A percentile compares a stretch with the other conserved stretches of the same genome.
These are phyloP conservation scores for Pelargonium australe DNA, from an alignment of 441 rosid species.

Conservation along the genomic window DNA sequence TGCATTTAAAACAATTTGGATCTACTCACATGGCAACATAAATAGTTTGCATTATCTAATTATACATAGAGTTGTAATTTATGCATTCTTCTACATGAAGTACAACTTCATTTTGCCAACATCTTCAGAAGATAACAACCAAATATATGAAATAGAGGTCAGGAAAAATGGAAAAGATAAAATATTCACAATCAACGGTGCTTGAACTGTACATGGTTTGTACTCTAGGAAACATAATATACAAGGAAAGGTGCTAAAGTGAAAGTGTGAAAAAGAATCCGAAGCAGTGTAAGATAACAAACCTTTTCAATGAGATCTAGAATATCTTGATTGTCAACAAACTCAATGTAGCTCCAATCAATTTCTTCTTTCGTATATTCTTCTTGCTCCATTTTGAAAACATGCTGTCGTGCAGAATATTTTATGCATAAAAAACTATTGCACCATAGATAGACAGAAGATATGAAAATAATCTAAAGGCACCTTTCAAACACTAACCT, in stretches of 20 bases:
- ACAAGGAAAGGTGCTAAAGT: neutral
- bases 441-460: constrained; percentile 14
- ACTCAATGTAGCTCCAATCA: constrained; percentile 24
- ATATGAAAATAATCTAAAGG: constrained; percentile 10
- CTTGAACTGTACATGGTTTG: too few relatives aligned
- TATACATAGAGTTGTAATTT: neutral
- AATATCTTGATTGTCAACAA: constrained; percentile 65
- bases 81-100: neutral
- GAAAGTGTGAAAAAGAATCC: constrained; percentile 8
- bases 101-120: neutral
- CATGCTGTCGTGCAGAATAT: constrained; percentile 42
- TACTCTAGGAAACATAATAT: neutral
- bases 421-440: neutral
- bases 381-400: constrained; percentile 83
- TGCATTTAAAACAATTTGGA: constrained; percentile 2
- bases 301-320: constrained; percentile 71
- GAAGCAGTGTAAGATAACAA: constrained; percentile 9
- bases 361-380: constrained; percentile 70
- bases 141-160: neutral
- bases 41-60: neutral
- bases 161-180: neutral
- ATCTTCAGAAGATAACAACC: neutral
- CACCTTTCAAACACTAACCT: constrained; percentile 38
- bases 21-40: neutral
- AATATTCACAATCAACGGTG: neutral